These are phyloP conservation scores for Botryotinia narcissicola DNA, from an alignment of 2,329 filamentous ascomycete species.

Conservation along the genomic window DNA sequence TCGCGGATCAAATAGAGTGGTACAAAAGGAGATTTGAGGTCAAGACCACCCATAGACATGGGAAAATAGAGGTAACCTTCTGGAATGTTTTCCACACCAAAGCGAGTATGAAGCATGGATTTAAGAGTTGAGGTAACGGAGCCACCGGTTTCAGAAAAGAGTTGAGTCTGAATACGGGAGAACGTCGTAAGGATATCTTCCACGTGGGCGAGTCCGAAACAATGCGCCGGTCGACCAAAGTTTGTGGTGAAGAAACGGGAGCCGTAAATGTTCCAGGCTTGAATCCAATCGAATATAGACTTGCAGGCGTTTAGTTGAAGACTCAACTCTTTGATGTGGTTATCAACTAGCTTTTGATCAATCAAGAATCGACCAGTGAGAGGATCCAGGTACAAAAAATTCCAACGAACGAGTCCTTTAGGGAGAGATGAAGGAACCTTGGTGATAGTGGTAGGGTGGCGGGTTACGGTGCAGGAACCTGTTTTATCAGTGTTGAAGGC, in stretches of 20 bases:
- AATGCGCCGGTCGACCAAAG: conserved; percentile 52
- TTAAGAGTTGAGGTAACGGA: conserved; percentile 50
- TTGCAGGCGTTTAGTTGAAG: conserved; percentile 53
- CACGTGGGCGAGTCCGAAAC: conserved; percentile 53
- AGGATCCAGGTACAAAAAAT: conserved; percentile 53
- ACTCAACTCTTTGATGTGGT: conserved; percentile 54
- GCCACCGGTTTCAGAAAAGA: conserved; percentile 44
- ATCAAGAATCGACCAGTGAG: conserved; percentile 50
- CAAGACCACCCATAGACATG: conserved; percentile 41
- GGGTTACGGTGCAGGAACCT: conserved; percentile 46
- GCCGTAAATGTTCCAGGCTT: conserved; percentile 58
- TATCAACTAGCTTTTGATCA: conserved; percentile 51
- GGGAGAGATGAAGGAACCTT: conserved; percentile 43
- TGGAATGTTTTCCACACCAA: conserved; percentile 42
- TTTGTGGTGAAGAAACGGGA: conserved; percentile 55
- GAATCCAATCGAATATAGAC: conserved; percentile 56
- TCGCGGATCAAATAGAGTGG: conserved; percentile 32
- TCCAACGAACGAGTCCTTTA: conserved; percentile 53
- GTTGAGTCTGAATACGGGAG: conserved; percentile 48
- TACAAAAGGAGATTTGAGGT: conserved; percentile 43
- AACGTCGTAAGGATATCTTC: conserved; percentile 53
- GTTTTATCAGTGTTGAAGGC: conserved; percentile 58
- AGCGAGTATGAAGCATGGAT: conserved; percentile 48
- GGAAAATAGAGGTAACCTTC: conserved; percentile 44
- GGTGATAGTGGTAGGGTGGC: conserved; percentile 22